Percentiles rank a stretch among this genome's conserved stretches.
phyloP scores from a whole-genome alignment of 1,284 basidiomycete species.

The Leccinum fuscescens region DNA sequence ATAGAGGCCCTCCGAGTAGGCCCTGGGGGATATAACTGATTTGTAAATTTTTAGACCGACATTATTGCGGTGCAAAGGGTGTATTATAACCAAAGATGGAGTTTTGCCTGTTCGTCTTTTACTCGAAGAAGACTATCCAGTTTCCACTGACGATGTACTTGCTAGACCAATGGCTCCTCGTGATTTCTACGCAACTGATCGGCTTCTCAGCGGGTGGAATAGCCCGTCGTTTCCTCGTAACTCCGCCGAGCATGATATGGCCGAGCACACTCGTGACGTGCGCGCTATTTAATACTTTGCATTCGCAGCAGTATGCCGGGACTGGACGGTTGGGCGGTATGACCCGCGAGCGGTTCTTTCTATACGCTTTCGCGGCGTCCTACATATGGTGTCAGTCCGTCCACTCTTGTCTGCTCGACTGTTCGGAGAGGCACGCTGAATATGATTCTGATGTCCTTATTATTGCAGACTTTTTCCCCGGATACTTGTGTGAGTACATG shows the following conservation, averaged over 20 bases:
- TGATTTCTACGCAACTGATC: conserved; percentile 42
- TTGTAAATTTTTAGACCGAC: conserved; percentile 44
- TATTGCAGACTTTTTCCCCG: conserved; percentile 42
- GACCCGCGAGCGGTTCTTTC: conserved; percentile 50
- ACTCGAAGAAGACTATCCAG: too few relatives aligned
- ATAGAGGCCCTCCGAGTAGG: background rate
- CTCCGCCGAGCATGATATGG: conserved; percentile 46
- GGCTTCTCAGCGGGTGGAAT: conserved; percentile 46
- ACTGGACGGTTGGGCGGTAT: conserved; percentile 39
- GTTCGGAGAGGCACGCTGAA: background rate
- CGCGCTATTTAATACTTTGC: conserved; percentile 53
- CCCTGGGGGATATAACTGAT: background rate
- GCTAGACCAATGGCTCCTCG: conserved; percentile 31
- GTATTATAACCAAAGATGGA: conserved; percentile 32
- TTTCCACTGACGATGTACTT: background rate
- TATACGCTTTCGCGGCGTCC: conserved; percentile 41
- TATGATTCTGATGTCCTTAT: conserved; percentile 1
- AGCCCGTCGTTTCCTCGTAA: conserved; percentile 41
- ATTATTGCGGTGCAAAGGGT: conserved; percentile 36
- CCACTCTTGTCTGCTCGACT: background rate
- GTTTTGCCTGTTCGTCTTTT: conserved; percentile 27
- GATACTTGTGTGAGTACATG: conserved; percentile 35
- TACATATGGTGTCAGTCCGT: conserved; percentile 41
- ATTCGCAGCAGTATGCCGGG: conserved; percentile 50
- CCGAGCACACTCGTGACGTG: conserved; percentile 48